These are phyloP conservation scores for Penicillium sp. DNA, from an alignment of 2,329 filamentous ascomycete genomes.

Conservation along the genomic window DNA sequence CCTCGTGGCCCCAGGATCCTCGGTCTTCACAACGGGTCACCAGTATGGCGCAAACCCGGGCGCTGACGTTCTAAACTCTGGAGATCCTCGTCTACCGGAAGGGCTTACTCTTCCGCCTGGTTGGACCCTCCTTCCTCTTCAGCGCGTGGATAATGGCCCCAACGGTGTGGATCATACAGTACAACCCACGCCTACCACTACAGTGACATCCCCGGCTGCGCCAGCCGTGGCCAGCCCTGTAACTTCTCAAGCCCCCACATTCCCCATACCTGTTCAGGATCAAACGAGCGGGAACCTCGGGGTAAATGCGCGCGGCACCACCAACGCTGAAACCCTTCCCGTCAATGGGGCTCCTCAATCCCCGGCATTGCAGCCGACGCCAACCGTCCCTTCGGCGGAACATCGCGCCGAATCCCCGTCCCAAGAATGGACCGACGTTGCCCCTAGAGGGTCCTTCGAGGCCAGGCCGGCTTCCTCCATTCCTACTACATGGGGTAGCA, in stretches of 20 bases:
- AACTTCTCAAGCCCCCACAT: not conserved
- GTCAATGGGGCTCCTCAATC: not conserved
- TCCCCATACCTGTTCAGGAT: conserved; percentile 1
- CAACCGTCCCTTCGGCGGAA: conserved; percentile 11
- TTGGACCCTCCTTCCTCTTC: conserved; percentile 40
- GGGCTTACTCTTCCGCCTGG: conserved; percentile 55
- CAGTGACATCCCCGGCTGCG: conserved; percentile 1
- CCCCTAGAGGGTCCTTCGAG: conserved; percentile 17
- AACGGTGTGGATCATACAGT: conserved; percentile 2
- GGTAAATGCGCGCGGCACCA: not conserved
- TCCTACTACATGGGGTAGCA: conserved; percentile 18
- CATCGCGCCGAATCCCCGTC: conserved; percentile 28
- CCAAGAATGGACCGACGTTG: conserved; percentile 34
- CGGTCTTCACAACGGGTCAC: conserved; percentile 25
- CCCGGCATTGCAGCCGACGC: conserved; percentile 16
- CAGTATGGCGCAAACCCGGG: conserved; percentile 34
- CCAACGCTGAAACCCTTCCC: not conserved
- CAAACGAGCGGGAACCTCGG: not conserved
- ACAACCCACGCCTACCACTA: not conserved
- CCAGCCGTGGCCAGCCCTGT: conserved; percentile 1
- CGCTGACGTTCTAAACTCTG: conserved; percentile 38
- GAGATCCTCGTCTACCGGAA: conserved; percentile 50
- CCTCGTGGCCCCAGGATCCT: conserved; percentile 14
- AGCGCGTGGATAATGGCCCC: conserved; percentile 18
- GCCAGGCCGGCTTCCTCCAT: conserved; percentile 12